These are phyloP conservation scores for Fraxinus dipetala DNA, from an alignment of 305 asterid genomes.

Conservation along the genomic window DNA sequence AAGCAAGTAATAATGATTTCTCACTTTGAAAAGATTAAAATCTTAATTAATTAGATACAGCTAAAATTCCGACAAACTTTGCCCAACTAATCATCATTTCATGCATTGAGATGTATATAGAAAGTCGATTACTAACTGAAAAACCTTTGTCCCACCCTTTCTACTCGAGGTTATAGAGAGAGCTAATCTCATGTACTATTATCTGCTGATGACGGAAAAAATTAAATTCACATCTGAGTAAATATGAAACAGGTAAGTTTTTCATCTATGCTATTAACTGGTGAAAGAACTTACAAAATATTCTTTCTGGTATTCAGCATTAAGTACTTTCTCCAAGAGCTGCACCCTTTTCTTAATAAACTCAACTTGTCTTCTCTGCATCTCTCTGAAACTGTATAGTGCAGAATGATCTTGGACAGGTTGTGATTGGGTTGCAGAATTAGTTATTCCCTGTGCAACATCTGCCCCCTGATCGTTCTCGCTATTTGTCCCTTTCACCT, in stretches of 20 bases:
- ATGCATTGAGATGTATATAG: neutral
- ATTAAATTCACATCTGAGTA: neutral
- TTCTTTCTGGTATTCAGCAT: conserved; percentile 65
- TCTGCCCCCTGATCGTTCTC: conserved; percentile 50
- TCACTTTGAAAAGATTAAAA: conserved; percentile 1
- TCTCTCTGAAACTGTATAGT: conserved; percentile 71
- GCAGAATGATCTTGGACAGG: conserved; percentile 55
- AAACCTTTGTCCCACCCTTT: neutral
- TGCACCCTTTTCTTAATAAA: conserved; percentile 88
- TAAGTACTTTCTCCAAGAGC: conserved; percentile 82
- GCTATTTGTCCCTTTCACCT: conserved; percentile 39
- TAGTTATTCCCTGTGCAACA: conserved; percentile 51
- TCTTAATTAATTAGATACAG: neutral
- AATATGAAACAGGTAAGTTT: neutral
- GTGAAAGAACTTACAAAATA: conserved; percentile 57
- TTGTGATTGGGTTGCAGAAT: conserved; percentile 60
- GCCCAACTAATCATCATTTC: neutral
- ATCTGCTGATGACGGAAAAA: neutral
- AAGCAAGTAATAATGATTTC: neutral
- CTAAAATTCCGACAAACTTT: conserved; percentile 7
- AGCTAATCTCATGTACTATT: neutral
- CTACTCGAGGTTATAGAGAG: neutral
- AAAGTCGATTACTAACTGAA: neutral
- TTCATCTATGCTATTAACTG: conserved; percentile 6
- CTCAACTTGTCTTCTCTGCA: conserved; percentile 94